Evolutionary conservation across 257 asterid genomes (phyloP), one percentile per base, ranked within the genome.

Genomic region (Verbascum thapsus): DNA sequence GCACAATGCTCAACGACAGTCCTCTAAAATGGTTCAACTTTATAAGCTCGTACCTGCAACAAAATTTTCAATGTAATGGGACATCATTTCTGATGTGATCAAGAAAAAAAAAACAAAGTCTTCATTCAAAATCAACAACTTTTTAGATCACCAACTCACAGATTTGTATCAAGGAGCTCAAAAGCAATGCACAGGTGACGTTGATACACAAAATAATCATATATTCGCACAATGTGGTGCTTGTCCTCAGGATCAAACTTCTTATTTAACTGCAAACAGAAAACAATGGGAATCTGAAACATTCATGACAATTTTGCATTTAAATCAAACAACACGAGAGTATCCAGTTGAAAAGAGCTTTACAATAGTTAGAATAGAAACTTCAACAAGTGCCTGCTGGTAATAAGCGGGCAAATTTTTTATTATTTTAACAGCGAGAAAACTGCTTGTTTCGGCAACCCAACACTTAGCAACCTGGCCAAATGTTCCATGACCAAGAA

Each of bases 401-500:
- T 94, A 87, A 81, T 85, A 94, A 51, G 99, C 99, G 72, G 99
- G 97, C 76, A 77, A 88, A 59, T 94, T 94, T 70, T 94, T 94
- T 59, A 94, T 94, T 76, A 94, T 85, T 81, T 94, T 94, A 35
- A 94, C 95, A 78, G 99, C 99, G 71, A 85, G 82, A 72, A 81
- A 85, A 72, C 85, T 77, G 42, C 80, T 78, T 57, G 83, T 81
- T 67, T 94, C 95, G 11, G 91, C 77, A 69, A 86, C 95, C 99
- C 94, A 90, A 76, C 99, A 94, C 77, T 90, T 94, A 22, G 95
- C 99, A 70, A 94, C 99, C 85, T 94, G 99, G 57, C 99, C 99
- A 77, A 94, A 94, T 55, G 99, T 94, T 66, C 99, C 99, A 45
- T 90, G 99, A 53, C 98, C 99, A 71, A 94, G 96, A 63, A 90